Conservation (phyloP, 108 stramenopile species). For the Halocafeteria seosinensis region DNA sequence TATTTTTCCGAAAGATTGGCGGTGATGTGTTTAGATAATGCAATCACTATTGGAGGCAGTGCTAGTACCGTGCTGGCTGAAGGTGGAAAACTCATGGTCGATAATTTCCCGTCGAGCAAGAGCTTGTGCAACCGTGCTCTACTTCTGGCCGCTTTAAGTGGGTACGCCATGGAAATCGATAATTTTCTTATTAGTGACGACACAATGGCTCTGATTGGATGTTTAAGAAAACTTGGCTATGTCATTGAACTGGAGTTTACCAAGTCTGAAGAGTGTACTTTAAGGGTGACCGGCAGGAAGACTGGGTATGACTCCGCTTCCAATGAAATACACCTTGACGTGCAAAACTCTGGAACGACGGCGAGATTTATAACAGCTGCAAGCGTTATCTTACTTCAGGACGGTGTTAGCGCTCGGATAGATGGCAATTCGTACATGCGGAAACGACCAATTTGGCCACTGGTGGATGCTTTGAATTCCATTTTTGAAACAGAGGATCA, state of each 20-base stretch:
- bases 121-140: conserved; percentile 11
- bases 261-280: too few species aligned
- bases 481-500: neutral
- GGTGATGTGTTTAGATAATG: too few species aligned
- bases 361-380: conserved; percentile 7
- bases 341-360: conserved; percentile 9
- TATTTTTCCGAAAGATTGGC: too few species aligned
- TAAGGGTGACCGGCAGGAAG: conserved; percentile 2
- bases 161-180: neutral
- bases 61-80: too few species aligned
- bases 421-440: conserved; percentile 15
- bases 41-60: too few species aligned
- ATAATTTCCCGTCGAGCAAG: too few species aligned
- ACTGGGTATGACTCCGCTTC: too few species aligned
- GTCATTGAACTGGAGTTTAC: too few species aligned
- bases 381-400: neutral
- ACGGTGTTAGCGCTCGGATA: neutral
- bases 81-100: too few species aligned
- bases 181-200: conserved; percentile 11
- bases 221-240: too few species aligned
- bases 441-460: conserved; percentile 1
- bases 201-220: conserved; percentile 11
- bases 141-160: conserved; percentile 6
- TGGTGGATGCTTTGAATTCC: conserved; percentile 2
- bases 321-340: too few species aligned